Base-by-base conservation (phyloP, 2,329 filamentous ascomycete genomes). In the Neonectria punicea region DNA sequence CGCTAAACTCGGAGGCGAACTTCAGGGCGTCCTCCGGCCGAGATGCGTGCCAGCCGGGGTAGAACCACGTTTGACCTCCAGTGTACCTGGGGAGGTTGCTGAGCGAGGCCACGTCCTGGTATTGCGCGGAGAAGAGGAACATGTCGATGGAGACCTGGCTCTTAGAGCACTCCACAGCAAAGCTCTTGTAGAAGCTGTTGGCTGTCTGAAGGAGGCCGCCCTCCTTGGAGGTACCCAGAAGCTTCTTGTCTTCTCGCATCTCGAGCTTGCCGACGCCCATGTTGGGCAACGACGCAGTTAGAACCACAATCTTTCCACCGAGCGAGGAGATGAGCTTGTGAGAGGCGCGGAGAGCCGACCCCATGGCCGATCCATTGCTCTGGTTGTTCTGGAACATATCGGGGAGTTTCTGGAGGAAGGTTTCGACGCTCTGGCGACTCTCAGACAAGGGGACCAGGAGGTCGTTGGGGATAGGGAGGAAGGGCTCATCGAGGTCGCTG, bases 111-210 rank as follows among this genome's bases (percentile, higher is more conserved):
- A 99, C 96, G 78, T 99, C 96, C 80, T 98, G 96, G 79, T 99
- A 98, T 77, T 96, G 93, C 16, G 93, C 94, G 4, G 93, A 96
- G 82, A 97, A 98, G 55, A 98, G 85, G 84, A 98, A 98, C 94
- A 98, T 98, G 79, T 98, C 94, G 71, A 99, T 94, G 0, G 94
- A 98, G 30, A 99, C 96, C 80, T 99, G 96, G 72, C 97, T 97
- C 84, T 99, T 99, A 41, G 94, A 98, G 81, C 96, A 99, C 78
- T 99, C 96, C 3, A 99, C 96, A 0, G 96, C 96, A 75, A 99
- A 99, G 75, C 93, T 97, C 86, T 99, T 99, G 87, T 98, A 99
- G 81, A 98, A 99, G 76, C 93, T 94, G 83, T 94, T 98, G 44
- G 89, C 92, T 0, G 96, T 98, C 79, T 98, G 95, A 57, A 99